Conservation (phyloP, 163 green algal species). For the Prototheca cutis region DNA sequence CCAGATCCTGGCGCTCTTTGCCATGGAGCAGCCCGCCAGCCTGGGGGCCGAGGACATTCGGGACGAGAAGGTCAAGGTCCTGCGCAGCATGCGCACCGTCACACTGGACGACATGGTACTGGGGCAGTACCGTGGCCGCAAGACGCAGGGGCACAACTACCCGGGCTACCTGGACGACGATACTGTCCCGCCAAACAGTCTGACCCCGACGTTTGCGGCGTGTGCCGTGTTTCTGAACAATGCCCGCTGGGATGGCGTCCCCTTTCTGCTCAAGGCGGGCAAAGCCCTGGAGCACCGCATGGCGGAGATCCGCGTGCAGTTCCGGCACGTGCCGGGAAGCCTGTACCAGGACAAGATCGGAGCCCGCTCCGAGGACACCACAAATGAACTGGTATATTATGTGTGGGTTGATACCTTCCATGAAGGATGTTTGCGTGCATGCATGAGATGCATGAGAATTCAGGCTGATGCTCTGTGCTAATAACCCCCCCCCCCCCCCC, state of each 20-base stretch:
- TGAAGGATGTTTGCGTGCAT: too few relatives aligned
- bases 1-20: conserved; percentile 96
- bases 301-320: conserved; percentile 91
- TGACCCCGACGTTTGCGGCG: conserved; percentile 87
- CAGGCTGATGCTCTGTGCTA: too few relatives aligned
- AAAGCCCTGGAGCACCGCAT: conserved; percentile 82
- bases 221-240: conserved; percentile 93
- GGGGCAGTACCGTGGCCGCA: conserved; percentile 84
- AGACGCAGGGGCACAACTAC: conserved; percentile 23
- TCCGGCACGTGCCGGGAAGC: conserved; percentile 88
- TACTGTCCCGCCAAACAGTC: conserved; percentile 69
- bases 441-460: too few relatives aligned
- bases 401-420: too few relatives aligned
- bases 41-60: conserved; percentile 93
- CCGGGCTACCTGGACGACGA: conserved; percentile 92
- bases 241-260: conserved; percentile 92
- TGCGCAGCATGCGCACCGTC: conserved; percentile 79
- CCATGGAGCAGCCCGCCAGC: conserved; percentile 90
- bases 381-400: conserved; percentile 96
- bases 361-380: conserved; percentile 61
- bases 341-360: conserved; percentile 83
- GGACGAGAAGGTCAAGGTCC: conserved; percentile 96
- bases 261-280: conserved; percentile 95
- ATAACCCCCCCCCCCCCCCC: too few relatives aligned
- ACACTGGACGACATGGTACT: conserved; percentile 87